A percentile compares a stretch with the other conserved stretches of the same genome.
Conservation (phyloP, 495 filamentous ascomycete genomes). For the Trichoderma reesei region DNA sequence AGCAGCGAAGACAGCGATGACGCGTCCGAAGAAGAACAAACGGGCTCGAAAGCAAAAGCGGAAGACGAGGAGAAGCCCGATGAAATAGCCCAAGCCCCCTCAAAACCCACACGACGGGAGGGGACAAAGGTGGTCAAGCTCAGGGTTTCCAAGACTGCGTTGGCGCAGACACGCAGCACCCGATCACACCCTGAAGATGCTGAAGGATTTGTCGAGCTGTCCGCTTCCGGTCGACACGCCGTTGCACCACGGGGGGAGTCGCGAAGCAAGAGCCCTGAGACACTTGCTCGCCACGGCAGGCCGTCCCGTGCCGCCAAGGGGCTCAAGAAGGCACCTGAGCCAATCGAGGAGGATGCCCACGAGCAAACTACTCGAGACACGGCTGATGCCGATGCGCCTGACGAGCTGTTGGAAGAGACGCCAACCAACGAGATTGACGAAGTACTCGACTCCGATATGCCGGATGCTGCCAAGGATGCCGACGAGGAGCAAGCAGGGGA, state of each 20-base stretch:
- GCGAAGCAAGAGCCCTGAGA: conserved; percentile 57
- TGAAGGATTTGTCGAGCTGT: conserved; percentile 43
- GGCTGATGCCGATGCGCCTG: conserved; percentile 10
- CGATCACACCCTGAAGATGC: conserved; percentile 38
- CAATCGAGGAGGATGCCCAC: conserved; percentile 51
- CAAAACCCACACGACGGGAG: neutral
- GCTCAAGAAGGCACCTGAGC: conserved; percentile 46
- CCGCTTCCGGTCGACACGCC: conserved; percentile 69
- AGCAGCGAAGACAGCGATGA: conserved; percentile 34
- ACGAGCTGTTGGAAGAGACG: conserved; percentile 13
- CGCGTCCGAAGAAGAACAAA: neutral
- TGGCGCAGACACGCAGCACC: conserved; percentile 29
- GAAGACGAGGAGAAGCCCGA: conserved; percentile 21
- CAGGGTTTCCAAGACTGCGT: conserved; percentile 15
- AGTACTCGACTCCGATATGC: conserved; percentile 50
- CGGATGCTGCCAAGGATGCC: conserved; percentile 44
- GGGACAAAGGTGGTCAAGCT: conserved; percentile 23
- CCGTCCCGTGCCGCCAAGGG: conserved; percentile 54
- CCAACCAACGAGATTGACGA: conserved; percentile 23
- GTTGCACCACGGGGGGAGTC: conserved; percentile 38
- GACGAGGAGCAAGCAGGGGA: conserved; percentile 17
- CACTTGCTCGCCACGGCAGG: conserved; percentile 30
- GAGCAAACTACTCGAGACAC: conserved; percentile 22
- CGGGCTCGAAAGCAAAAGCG: conserved; percentile 20
- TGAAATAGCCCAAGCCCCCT: neutral